Evolutionary conservation across 2,329 filamentous ascomycete species (phyloP), one percentile per base, ranked within the genome.

Genomic region (Trichophyton benhamiae): DNA sequence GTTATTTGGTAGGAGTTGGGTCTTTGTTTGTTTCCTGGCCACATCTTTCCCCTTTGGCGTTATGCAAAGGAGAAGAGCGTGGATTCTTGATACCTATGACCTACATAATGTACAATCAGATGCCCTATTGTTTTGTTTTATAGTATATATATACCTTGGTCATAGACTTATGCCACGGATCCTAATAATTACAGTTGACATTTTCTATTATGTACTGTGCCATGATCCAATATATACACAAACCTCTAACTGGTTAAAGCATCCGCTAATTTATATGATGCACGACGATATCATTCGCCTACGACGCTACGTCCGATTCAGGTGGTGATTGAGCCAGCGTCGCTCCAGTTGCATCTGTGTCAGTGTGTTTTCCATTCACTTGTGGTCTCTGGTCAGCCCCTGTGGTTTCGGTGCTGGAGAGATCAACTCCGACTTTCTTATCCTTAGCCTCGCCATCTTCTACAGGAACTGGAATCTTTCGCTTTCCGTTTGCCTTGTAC

Each of bases 401-500:
- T 36, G 30, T 27, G 17, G 27, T 25, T 6, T 20, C 25, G 8
- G 20, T 3, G 13, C 3, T 22, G 1, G 22, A 22, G 22, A 13
- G 20, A 49, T 22, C 25, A 27, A 36, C 15, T 36, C 27, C 27
- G 7, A 33, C 5, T 58, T 58, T 25, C 33, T 11, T 15, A 5
- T 58, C 38, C 22, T 41, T 25, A 27, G 33, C 17, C 20, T 58
- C 36, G 20, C 33, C 25, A 7, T 58, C 55, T 58, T 58, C 55
- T 58, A 25, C 38, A 9, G 59, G 48, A 36, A 71, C 65, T 15
- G 67, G 70, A 36, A 78, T 75, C 60, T 73, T 69, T 63, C 89
- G 92, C 69, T 84, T 85, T n/a, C 91, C 91, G 68, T 96, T 99
- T 59, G 88, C 82, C 71, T 91, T 95, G 79, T 99, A 99, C 70